Evolutionary conservation across 768 basidiomycete genomes (phyloP).

Genomic region (Udeniomyces megalosporus): DNA sequence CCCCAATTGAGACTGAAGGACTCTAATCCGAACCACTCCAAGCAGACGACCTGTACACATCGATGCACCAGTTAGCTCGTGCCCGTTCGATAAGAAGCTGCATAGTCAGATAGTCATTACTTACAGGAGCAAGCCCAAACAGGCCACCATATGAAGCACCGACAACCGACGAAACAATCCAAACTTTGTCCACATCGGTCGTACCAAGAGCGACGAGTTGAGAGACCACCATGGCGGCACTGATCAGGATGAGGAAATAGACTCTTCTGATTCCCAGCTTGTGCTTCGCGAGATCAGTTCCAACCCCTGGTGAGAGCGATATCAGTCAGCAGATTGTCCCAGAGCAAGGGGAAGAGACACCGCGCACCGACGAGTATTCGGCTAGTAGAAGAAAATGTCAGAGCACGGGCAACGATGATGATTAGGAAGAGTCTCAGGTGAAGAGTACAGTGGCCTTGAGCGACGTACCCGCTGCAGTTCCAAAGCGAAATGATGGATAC

Average conservation of each 20-base stretch:
- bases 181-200: slow-evolving; percentile 45
- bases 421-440: no score
- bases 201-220: slow-evolving; percentile 46
- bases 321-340: no score
- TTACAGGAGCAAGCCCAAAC: slow-evolving; percentile 60
- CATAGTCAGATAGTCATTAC: no score
- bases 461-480: slow-evolving; percentile 65
- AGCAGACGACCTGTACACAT: slow-evolving; percentile 51
- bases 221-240: slow-evolving; percentile 51
- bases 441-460: no score
- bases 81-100: no score
- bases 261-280: slow-evolving; percentile 20
- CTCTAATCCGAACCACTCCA: slow-evolving; percentile 85
- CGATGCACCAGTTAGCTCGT: no score
- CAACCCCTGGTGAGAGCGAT: slow-evolving; percentile 16
- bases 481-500: slow-evolving; percentile 67
- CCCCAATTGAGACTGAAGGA: slow-evolving; percentile 27
- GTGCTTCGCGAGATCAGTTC: slow-evolving; percentile 25
- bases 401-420: no score
- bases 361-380: slow-evolving; percentile 47
- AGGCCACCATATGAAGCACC: slow-evolving; percentile 57
- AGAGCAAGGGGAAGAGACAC: no score
- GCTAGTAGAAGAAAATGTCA: no score
- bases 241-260: slow-evolving; percentile 40
- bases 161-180: slow-evolving; percentile 43